A percentile compares a stretch with the other conserved stretches of the same genome.
Evolutionary conservation across 164 flowering plant species (phyloP).

Genomic region (Magnolia sinica): DNA sequence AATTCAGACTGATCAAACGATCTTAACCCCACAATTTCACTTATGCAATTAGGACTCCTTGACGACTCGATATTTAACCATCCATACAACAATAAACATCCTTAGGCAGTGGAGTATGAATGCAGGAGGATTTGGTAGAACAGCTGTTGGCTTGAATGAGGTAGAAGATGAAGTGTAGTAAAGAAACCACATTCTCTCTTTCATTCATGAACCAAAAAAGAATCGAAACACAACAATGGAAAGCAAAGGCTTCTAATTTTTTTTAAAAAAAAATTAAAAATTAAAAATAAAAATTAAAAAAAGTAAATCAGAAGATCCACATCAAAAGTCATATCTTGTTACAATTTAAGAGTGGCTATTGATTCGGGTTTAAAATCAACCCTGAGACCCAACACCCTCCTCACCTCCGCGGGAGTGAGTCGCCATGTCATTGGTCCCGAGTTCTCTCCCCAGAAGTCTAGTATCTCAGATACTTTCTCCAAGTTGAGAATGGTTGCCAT

Average conservation of each 20-base stretch:
- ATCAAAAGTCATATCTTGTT: constrained; percentile 4
- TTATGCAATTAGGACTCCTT: too few species aligned
- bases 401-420: constrained; percentile 94
- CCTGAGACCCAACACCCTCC: constrained; percentile 80
- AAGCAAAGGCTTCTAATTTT: neutral
- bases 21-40: too few species aligned
- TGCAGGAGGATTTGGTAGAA: too few species aligned
- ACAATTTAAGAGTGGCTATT: constrained; percentile 77
- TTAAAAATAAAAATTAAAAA: neutral
- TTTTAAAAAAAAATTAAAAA: neutral
- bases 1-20: too few species aligned
- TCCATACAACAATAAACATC: too few species aligned
- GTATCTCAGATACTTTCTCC: constrained; percentile 91
- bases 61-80: too few species aligned
- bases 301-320: neutral
- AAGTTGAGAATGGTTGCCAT: constrained; percentile 97
- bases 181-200: neutral
- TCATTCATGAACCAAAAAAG: neutral
- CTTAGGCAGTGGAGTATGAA: too few species aligned
- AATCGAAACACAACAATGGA: neutral
- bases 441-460: constrained; percentile 99
- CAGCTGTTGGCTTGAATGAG: too few species aligned
- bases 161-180: neutral
- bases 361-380: constrained; percentile 95
- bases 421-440: constrained; percentile 99